Evolutionary conservation across 805 yeast species (phyloP).

Genomic region (Ogataea trehaloabstinens): DNA sequence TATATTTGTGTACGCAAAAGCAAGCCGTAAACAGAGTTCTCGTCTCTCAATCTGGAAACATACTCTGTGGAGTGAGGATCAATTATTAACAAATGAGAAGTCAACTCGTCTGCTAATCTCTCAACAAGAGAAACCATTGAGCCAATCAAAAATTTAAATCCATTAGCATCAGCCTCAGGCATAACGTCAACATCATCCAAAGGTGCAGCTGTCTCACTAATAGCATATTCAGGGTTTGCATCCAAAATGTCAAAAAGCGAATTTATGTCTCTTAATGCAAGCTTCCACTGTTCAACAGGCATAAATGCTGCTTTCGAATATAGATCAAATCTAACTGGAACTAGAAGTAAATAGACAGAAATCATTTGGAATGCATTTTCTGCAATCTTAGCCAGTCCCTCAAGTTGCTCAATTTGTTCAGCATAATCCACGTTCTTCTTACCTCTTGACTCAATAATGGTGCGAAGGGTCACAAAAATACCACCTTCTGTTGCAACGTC

Average conservation of each 20-base stretch:
- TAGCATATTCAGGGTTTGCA: conserved; percentile 57
- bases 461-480: conserved; percentile 70
- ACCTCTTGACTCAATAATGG: conserved; percentile 87
- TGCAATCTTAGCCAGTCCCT: conserved; percentile 52
- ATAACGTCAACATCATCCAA: conserved; percentile 75
- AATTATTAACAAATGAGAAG: conserved; percentile 78
- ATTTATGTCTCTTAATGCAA: conserved; percentile 60
- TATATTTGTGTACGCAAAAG: conserved; percentile 85
- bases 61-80: conserved; percentile 97
- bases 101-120: conserved; percentile 92
- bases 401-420: conserved; percentile 75
- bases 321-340: conserved; percentile 86
- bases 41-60: conserved; percentile 86
- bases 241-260: conserved; percentile 69
- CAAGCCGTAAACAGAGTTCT: conserved; percentile 68
- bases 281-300: conserved; percentile 80
- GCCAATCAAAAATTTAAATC: conserved; percentile 75
- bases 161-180: conserved; percentile 61
- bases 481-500: conserved; percentile 38
- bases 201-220: conserved; percentile 69
- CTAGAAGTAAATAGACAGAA: conserved; percentile 71
- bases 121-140: conserved; percentile 84
- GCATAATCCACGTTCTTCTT: conserved; percentile 84
- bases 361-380: conserved; percentile 71
- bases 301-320: conserved; percentile 64